Percentiles rank a stretch among this genome's conserved stretches.
These are phyloP conservation scores for Calonectria multiphialidica DNA, from an alignment of 2,329 filamentous ascomycete genomes.

Conservation along the genomic window DNA sequence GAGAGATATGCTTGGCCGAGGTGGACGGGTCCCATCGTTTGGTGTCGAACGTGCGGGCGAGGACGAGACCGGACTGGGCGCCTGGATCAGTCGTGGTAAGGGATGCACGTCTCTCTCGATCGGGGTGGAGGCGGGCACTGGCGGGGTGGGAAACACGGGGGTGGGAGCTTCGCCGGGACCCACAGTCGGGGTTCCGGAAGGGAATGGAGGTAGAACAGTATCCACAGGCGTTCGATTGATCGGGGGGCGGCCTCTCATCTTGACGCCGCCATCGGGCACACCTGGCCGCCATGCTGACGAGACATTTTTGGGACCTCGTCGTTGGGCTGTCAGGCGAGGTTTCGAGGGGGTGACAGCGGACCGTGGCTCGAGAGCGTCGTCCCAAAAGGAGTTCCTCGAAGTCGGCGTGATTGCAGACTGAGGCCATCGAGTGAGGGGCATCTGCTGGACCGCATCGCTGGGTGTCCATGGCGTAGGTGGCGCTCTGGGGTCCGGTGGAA, in stretches of 20 bases:
- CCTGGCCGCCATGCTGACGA: constrained; percentile 89
- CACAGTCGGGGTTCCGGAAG: constrained; percentile 22
- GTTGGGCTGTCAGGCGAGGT: constrained; percentile 56
- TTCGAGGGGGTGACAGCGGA: constrained; percentile 80
- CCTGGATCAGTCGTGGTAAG: neutral
- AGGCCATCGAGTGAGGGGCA: constrained; percentile 77
- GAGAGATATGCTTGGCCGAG: constrained; percentile 54
- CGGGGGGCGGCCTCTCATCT: constrained; percentile 83
- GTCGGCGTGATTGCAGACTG: constrained; percentile 82
- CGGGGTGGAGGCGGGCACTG: constrained; percentile 9
- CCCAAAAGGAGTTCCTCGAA: constrained; percentile 65
- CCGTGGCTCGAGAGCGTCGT: constrained; percentile 72
- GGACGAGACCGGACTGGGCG: neutral
- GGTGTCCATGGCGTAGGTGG: constrained; percentile 51
- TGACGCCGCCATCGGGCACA: constrained; percentile 72
- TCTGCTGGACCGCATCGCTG: constrained; percentile 58
- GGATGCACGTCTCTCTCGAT: constrained; percentile 1
- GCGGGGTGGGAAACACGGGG: constrained; percentile 18
- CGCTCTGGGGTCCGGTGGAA: constrained; percentile 56
- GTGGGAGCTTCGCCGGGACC: constrained; percentile 23
- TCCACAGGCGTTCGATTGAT: constrained; percentile 72
- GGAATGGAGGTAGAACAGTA: constrained; percentile 50
- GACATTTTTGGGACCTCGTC: constrained; percentile 85
- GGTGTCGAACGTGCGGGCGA: constrained; percentile 23
- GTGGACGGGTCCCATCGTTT: constrained; percentile 40